Evolutionary conservation across 106 monocot species (phyloP).

Genomic region (Platanthera guangdongensis): DNA sequence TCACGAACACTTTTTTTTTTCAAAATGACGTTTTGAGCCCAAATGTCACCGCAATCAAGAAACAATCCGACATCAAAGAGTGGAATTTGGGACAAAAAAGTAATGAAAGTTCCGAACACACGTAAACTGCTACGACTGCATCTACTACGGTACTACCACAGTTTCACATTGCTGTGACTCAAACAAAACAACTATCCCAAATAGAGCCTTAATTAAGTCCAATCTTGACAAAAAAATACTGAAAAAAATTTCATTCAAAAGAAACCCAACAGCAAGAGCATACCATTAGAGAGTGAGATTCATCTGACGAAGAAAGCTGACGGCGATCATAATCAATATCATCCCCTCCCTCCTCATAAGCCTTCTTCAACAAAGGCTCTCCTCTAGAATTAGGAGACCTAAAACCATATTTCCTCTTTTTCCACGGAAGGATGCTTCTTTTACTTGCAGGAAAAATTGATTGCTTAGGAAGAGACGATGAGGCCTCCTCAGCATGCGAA

Average conservation of each 20-base stretch:
- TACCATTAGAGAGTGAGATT: constrained; percentile 41
- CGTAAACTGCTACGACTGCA: too few relatives aligned
- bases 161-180: too few relatives aligned
- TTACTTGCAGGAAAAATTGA: constrained; percentile 19
- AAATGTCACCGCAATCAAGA: too few relatives aligned
- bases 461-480: constrained; percentile 23
- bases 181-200: too few relatives aligned
- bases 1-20: too few relatives aligned
- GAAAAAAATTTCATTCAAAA: not conserved
- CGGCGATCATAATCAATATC: constrained; percentile 84
- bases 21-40: too few relatives aligned
- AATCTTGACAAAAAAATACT: not conserved
- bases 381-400: constrained; percentile 31
- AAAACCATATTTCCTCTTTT: constrained; percentile 29
- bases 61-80: too few relatives aligned
- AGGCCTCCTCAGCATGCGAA: constrained; percentile 20
- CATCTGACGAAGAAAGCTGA: constrained; percentile 67
- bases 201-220: not conserved
- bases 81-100: too few relatives aligned
- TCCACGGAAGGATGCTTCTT: constrained; percentile 60
- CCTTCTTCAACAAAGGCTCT: constrained; percentile 70
- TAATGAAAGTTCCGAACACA: too few relatives aligned
- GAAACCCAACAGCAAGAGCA: constrained; percentile 1
- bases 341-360: constrained; percentile 70
- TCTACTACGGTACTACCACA: too few relatives aligned